Base-by-base conservation (phyloP, 2,329 filamentous ascomycete genomes). In the Lithohypha guttulata region DNA sequence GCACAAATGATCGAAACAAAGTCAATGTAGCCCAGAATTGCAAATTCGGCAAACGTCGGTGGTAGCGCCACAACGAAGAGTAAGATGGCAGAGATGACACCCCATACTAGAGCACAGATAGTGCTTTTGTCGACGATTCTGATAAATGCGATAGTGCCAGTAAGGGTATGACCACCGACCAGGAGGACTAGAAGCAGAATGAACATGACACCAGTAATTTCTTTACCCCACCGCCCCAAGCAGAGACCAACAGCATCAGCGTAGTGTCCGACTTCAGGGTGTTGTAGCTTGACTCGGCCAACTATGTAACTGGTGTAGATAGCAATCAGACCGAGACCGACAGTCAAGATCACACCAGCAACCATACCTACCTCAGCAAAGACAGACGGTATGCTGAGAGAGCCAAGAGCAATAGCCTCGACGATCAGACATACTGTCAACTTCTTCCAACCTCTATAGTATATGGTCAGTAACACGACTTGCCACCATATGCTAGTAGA, bases 351-450 rank as follows among this genome's bases (percentile, higher is more conserved):
- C 25, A 66, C 58, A 40, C 65, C 65, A 3, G 59, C 57, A 6
- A 68, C 58, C 61, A 68, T 66, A 23, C 65, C 65, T 3, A 68
- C 52, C 6, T 56, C 63, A 2, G 63, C 63, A 37, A 68, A 66
- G 19, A 63, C 61, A 29, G 57, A 60, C 6, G 66, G 63, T 18
- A 67, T 56, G 36, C 63, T 65, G 42, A 68, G 54, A 25, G 59
- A 62, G 26, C 66, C 67, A 18, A 70, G 58, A 6, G 66, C 64
- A 43, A 69, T 67, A 20, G 66, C 65, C 48, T 70, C 67, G 39
- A 69, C 67, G 37, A 70, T 66, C 39, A 70, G 53, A 41, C 68
- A 64, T 14, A 69, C 55, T 1, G 65, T 69, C 25, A 69, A 54
- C 15, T 64, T 61, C 50, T 69, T 68, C 69, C 70, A 73, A 35